phyloP scores from a whole-genome alignment of 192 early-diverging fungal species.

The Spinellus fusiger region DNA sequence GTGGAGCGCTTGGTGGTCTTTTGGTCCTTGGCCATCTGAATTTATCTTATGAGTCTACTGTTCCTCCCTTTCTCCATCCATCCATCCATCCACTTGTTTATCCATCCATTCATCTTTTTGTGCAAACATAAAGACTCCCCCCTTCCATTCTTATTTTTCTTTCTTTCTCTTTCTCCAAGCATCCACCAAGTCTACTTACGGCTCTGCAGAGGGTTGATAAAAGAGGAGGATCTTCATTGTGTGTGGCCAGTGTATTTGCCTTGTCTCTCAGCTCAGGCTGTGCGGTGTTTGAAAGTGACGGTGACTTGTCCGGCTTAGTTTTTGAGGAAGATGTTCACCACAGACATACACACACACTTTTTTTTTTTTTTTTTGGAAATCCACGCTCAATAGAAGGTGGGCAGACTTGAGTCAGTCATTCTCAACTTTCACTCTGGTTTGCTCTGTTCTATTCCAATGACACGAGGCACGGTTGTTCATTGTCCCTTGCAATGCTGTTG shows the following conservation, averaged over 20 bases:
- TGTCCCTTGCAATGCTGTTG: not conserved
- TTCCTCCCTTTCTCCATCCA: not conserved
- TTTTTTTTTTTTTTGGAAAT: too few relatives aligned
- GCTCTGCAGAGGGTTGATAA: not conserved
- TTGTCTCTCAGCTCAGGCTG: not conserved
- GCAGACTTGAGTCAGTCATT: too few relatives aligned
- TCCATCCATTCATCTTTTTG: not conserved
- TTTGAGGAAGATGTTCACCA: not conserved
- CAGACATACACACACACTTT: too few relatives aligned
- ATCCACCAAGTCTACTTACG: too few relatives aligned
- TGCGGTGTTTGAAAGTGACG: not conserved
- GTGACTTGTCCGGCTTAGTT: not conserved
- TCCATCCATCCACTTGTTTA: not conserved
- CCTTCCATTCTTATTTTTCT: too few relatives aligned
- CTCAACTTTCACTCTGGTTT: too few relatives aligned
- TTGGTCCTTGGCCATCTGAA: slow-evolving; percentile 67
- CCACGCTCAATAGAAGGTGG: too few relatives aligned
- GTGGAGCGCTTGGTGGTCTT: slow-evolving; percentile 70
- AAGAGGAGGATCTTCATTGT: not conserved
- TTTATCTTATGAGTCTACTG: not conserved
- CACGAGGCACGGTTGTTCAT: too few relatives aligned
- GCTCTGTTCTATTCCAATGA: too few relatives aligned
- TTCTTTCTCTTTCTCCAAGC: too few relatives aligned
- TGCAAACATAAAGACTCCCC: not conserved
- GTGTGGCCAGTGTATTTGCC: not conserved